Evolutionary conservation across 148 eudicot species (phyloP), one percentile per base, ranked within the genome.

Genomic region (Spergularia marina): DNA sequence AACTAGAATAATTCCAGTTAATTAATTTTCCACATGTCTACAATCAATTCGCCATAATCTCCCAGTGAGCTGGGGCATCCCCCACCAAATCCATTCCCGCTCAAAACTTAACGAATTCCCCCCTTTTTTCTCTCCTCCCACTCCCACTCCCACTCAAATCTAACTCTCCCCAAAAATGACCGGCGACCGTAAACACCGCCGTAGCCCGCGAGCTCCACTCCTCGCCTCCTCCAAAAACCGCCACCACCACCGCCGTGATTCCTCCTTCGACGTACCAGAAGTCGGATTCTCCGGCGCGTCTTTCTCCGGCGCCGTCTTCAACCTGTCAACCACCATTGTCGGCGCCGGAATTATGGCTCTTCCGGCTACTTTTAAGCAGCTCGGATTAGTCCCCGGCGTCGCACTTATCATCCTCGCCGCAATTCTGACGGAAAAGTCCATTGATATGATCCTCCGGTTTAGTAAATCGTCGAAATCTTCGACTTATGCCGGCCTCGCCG

Each of bases 271-370:
- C 49, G 13, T 78, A 4, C 10, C 62, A 41, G 81, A 73, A 17
- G 62, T 55, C n/a, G 84, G 71, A 23, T 73, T 84, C 53, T 47
- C 18, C 49, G 97, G 93, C 65, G 93, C 91, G 4, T 89, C 96
- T 0, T 89, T 81, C 75, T 74, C 90, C 58, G 91, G 97, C 57
- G 93, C 97, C 23, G 97, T 91, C 21, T 91, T 88, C 81, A 91
- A 91, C 60, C 86, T 91, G 17, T 86, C 97, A 14, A 91, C 97
- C 72, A 89, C 97, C 51, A 74, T 91, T 12, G 90, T 89, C 68
- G 97, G 97, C 21, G 94, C 97, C 71, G 97, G 97, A 58, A 91
- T 91, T 77, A 91, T 91, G 94, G 97, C 97, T 5, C 86, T 91
- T 2, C 97, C 97, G 23, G 91, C 93, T 11, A 89, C 93, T 0